phyloP scores from a whole-genome alignment of 192 early-diverging fungal species.

The Funneliformis geosporum region DNA sequence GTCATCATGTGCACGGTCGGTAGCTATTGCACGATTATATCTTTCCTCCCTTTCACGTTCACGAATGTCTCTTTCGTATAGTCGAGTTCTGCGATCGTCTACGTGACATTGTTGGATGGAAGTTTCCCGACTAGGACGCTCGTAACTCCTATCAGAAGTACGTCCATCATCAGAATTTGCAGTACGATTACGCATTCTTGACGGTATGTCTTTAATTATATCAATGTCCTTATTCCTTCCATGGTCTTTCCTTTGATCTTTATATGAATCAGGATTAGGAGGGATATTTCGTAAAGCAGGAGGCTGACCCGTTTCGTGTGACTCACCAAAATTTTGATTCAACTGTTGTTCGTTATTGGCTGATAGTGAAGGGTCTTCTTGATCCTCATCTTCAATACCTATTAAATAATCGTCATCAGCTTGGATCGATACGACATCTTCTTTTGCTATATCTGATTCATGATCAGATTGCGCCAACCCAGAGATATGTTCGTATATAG shows the following conservation, averaged over 20 bases:
- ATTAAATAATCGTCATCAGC: conserved; percentile 19
- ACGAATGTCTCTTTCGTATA: conserved; percentile 9
- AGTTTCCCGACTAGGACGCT: conserved; percentile 5
- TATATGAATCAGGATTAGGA: not conserved
- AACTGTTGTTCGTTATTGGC: not conserved
- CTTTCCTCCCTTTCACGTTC: conserved; percentile 20
- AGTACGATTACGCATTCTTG: not conserved
- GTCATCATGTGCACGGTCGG: not conserved
- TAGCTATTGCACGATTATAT: conserved; percentile 17
- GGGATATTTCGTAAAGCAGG: not conserved
- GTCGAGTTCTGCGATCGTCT: conserved; percentile 9
- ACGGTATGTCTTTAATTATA: not conserved
- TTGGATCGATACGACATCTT: conserved; percentile 27
- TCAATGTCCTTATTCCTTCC: not conserved
- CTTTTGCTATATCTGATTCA: conserved; percentile 24
- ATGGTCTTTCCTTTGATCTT: conserved; percentile 11
- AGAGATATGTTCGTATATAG: not conserved
- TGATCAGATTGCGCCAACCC: not conserved
- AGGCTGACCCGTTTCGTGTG: not conserved
- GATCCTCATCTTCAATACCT: conserved; percentile 4
- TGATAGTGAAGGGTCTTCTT: not conserved
- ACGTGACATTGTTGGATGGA: not conserved
- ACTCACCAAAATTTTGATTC: not conserved
- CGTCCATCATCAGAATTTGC: conserved; percentile 18
- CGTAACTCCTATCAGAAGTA: conserved; percentile 6